These are phyloP conservation scores for Endoconidiophora polonica DNA, from an alignment of 2,329 filamentous ascomycete genomes.

Conservation along the genomic window DNA sequence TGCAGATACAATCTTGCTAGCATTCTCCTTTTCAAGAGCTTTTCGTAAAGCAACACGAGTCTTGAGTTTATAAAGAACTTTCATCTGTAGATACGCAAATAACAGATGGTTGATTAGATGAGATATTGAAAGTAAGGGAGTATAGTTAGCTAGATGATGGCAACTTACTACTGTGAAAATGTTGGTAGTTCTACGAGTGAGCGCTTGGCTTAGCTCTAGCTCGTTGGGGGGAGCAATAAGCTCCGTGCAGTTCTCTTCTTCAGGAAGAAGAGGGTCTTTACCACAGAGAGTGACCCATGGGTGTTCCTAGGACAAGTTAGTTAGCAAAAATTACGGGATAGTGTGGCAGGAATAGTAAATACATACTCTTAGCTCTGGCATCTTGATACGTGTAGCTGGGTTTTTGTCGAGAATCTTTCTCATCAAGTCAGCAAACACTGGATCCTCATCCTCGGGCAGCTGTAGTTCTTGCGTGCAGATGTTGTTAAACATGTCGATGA, in stretches of 20 bases:
- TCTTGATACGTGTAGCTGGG: constrained; percentile 63
- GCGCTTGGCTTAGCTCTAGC: constrained; percentile 76
- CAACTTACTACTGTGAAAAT: constrained; percentile 61
- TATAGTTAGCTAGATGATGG: background rate
- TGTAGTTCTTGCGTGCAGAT: constrained; percentile 56
- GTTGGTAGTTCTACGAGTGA: constrained; percentile 77
- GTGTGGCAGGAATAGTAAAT: background rate
- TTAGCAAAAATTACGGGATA: background rate
- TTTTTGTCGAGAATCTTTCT: constrained; percentile 64
- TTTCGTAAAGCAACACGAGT: constrained; percentile 34
- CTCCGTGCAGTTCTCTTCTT: constrained; percentile 72
- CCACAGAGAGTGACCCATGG: constrained; percentile 81
- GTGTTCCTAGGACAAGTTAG: constrained; percentile 45
- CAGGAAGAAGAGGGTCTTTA: constrained; percentile 58
- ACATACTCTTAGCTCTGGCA: constrained; percentile 61
- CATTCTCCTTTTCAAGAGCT: constrained; percentile 1
- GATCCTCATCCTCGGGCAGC: constrained; percentile 46
- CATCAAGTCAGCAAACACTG: constrained; percentile 61
- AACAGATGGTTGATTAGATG: background rate
- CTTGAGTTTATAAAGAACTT: constrained; percentile 83
- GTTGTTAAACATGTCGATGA: constrained; percentile 77
- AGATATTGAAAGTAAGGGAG: background rate
- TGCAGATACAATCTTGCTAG: background rate
- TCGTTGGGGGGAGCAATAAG: constrained; percentile 72
- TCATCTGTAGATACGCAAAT: constrained; percentile 41